Percentiles rank a stretch among this genome's conserved stretches.
Evolutionary conservation across 202 grass and related monocot species (phyloP).

Genomic region (Dendrocalamus latiflorus): DNA sequence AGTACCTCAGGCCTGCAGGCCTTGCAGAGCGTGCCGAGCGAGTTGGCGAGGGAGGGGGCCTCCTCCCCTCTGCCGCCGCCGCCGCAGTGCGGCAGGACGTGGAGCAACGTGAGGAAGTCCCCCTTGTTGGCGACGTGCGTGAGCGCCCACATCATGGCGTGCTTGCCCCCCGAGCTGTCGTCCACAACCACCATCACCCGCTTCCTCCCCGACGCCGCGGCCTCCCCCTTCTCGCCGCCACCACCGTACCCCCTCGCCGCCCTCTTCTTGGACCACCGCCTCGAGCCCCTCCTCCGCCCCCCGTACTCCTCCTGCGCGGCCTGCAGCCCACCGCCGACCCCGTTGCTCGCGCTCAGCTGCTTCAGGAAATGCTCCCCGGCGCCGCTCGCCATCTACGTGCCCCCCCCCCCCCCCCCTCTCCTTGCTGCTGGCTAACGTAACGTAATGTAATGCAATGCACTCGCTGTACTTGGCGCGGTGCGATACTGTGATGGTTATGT

Average conservation of each 20-base stretch:
- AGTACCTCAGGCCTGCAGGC: conserved; percentile 75
- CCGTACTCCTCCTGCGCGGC: conserved; percentile 1
- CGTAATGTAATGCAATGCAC: conserved; percentile 6
- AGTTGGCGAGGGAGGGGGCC: conserved; percentile 49
- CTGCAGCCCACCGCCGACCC: conserved; percentile 12
- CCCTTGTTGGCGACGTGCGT: conserved; percentile 89
- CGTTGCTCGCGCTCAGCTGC: conserved; percentile 62
- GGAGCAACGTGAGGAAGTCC: conserved; percentile 89
- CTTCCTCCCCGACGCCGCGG: conserved; percentile 45
- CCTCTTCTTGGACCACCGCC: conserved; percentile 70
- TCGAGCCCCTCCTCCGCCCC: conserved; percentile 51
- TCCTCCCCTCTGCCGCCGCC: conserved; percentile 34
- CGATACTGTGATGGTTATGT: conserved; percentile 18
- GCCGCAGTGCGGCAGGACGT: conserved; percentile 46
- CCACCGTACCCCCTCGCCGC: conserved; percentile 14
- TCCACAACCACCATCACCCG: conserved; percentile 89
- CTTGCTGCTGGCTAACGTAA: neutral
- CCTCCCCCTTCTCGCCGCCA: conserved; percentile 9
- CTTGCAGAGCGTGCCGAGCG: conserved; percentile 87
- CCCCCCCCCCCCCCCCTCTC: neutral
- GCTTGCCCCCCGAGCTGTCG: conserved; percentile 59
- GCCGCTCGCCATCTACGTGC: conserved; percentile 46
- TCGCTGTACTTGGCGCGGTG: neutral
- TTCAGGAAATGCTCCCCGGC: conserved; percentile 61
- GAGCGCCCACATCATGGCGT: conserved; percentile 97